phyloP scores from a whole-genome alignment of 257 asterid genomes.

The Salvia rosmarinus region DNA sequence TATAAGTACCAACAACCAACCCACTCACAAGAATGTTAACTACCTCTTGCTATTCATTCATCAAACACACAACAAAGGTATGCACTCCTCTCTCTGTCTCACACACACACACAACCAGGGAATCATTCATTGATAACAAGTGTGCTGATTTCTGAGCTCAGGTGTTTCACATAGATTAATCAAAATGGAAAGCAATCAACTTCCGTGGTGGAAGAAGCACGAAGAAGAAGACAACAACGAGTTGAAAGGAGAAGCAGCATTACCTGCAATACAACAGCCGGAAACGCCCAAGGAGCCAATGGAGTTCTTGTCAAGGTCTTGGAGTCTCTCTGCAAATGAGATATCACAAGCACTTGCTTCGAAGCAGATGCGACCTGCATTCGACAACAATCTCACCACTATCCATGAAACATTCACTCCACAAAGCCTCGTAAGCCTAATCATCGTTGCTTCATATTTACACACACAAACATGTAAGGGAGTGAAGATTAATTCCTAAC shows the following conservation, averaged over 20 bases:
- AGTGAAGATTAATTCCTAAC: constrained; percentile 8
- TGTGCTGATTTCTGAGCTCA: background rate
- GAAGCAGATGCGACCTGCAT: constrained; percentile 45
- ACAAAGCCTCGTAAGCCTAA: constrained; percentile 52
- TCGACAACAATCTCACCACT: constrained; percentile 43
- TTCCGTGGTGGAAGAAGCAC: constrained; percentile 46
- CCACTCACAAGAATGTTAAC: background rate
- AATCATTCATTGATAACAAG: background rate
- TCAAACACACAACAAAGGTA: constrained; percentile 26
- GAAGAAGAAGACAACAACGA: constrained; percentile 49
- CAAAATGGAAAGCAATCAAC: constrained; percentile 43
- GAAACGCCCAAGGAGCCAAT: constrained; percentile 82
- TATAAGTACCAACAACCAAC: constrained; percentile 10
- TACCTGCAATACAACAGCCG: constrained; percentile 73
- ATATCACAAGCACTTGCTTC: constrained; percentile 65
- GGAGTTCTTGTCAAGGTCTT: constrained; percentile 86
- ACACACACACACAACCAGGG: background rate
- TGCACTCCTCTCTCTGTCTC: constrained; percentile 1
- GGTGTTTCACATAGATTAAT: background rate
- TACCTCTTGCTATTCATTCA: constrained; percentile 8
- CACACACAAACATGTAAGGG: background rate
- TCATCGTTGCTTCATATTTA: background rate
- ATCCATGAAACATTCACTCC: constrained; percentile 41
- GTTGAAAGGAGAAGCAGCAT: constrained; percentile 25
- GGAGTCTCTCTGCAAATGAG: constrained; percentile 82